Evolutionary conservation across 805 yeast species (phyloP), one percentile per base, ranked within the genome.

Genomic region (Suhomyces prunicola): DNA sequence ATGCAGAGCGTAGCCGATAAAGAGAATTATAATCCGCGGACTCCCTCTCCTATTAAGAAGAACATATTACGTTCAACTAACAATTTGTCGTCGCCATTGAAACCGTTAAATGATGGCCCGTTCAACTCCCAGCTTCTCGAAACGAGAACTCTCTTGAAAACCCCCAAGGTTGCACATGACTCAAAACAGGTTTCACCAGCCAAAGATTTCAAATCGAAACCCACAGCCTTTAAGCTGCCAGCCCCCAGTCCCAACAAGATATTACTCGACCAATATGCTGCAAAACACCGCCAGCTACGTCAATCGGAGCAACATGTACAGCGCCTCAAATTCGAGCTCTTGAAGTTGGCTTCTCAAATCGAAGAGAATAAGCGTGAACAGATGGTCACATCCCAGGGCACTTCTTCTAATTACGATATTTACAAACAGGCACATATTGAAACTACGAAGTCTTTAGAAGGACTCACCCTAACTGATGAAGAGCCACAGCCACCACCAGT

Each of bases 241-340:
- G 39, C 31, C 6, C 27, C 41, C 13, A 15, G 22, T 33, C 29
- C 17, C 5, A 41, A 29, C 78, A 82, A 13, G 19, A 24, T 24
- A n/a, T 58, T 71, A n/a, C 49, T 69, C 6, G 57, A 64, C 5
- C 50, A 55, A 36, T 70, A 66, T 52, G 83, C 87, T 0, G 60
- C 76, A 2, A 84, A 84, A 60, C 86, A 83, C 59, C 73, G 84
- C 54, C 76, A 76, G 51, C 74, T 84, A 7, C 55, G 74, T 15
- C 86, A 82, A 47, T 62, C 81, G 52, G 79, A 77, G 59, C 66
- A 71, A n/a, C 72, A 72, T 33, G 61, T 74, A 50, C 69, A 71
- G 12, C 40, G 52, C 6, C 57, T 71, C 31, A 68, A 71, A 54
- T 61, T 63, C 26, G 73, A 73, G 56, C 63, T 83, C n/a, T 61